Conservation (phyloP, 805 yeast species). For the Cyberlindnera sargentensis region DNA sequence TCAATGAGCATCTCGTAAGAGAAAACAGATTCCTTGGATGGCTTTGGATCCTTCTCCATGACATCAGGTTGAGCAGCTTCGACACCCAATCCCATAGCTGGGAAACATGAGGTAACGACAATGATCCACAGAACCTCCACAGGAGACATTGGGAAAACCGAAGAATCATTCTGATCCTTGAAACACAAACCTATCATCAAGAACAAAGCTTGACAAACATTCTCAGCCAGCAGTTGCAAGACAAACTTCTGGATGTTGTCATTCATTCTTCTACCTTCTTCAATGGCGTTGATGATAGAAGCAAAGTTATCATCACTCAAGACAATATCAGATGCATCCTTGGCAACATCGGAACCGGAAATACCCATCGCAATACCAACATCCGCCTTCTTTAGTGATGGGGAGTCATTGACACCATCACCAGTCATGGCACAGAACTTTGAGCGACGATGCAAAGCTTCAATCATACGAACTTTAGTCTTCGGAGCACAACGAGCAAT, state of each 20-base stretch:
- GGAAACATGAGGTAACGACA: conserved; percentile 74
- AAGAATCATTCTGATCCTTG: conserved; percentile 50
- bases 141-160: conserved; percentile 79
- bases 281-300: conserved; percentile 69
- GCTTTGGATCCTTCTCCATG: conserved; percentile 59
- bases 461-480: conserved; percentile 76
- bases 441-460: conserved; percentile 58
- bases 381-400: conserved; percentile 68
- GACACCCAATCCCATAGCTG: conserved; percentile 76
- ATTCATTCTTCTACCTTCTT: conserved; percentile 77
- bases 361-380: conserved; percentile 83
- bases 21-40: conserved; percentile 48
- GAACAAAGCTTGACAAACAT: conserved; percentile 63
- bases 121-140: conserved; percentile 77
- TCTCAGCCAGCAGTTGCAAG: conserved; percentile 63
- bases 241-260: conserved; percentile 75
- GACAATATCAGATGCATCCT: conserved; percentile 74
- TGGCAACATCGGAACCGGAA: conserved; percentile 80
- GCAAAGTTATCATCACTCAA: conserved; percentile 74
- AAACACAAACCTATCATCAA: conserved; percentile 69
- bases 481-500: conserved; percentile 82
- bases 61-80: conserved; percentile 59
- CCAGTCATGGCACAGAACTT: conserved; percentile 77
- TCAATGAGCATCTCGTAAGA: conserved; percentile 63
- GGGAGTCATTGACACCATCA: conserved; percentile 80